A percentile compares a stretch with the other conserved stretches of the same genome.
Evolutionary conservation across 2,329 filamentous ascomycete species (phyloP).

Genomic region (Ascochyta clinopodiicola): DNA sequence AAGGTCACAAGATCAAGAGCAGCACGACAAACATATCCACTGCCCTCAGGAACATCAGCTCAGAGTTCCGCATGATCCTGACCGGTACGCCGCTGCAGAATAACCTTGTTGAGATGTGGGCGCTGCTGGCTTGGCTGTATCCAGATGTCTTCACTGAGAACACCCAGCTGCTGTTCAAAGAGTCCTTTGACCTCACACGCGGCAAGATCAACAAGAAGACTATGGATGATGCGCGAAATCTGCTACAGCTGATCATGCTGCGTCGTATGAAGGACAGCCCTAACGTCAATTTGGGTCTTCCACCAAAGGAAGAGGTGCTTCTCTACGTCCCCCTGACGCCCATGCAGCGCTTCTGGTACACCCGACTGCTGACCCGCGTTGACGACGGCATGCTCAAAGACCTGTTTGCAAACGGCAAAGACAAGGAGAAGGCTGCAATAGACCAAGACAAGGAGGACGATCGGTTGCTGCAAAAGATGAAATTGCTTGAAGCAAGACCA

Average conservation of each 20-base stretch:
- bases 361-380: constrained; percentile 61
- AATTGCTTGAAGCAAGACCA: constrained; percentile 34
- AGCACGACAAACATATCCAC: constrained; percentile 53
- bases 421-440: constrained; percentile 52
- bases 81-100: constrained; percentile 67
- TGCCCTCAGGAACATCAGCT: constrained; percentile 52
- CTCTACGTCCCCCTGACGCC: constrained; percentile 65
- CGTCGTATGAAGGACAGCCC: constrained; percentile 64
- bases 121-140: constrained; percentile 63
- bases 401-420: constrained; percentile 57
- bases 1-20: constrained; percentile 99
- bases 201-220: constrained; percentile 62
- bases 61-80: constrained; percentile 59
- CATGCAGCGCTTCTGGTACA: constrained; percentile 66
- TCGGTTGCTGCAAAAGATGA: constrained; percentile 40
- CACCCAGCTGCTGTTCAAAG: constrained; percentile 59
- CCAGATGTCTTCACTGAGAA: constrained; percentile 63
- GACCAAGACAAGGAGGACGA: constrained; percentile 48
- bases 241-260: constrained; percentile 66
- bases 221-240: constrained; percentile 58
- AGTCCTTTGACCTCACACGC: constrained; percentile 63
- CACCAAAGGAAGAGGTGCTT: constrained; percentile 63
- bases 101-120: constrained; percentile 64
- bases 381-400: constrained; percentile 60
- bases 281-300: constrained; percentile 61